Evolutionary conservation across 768 basidiomycete species (phyloP), one percentile per base, ranked within the genome.

Genomic region (Lentinula sp.): DNA sequence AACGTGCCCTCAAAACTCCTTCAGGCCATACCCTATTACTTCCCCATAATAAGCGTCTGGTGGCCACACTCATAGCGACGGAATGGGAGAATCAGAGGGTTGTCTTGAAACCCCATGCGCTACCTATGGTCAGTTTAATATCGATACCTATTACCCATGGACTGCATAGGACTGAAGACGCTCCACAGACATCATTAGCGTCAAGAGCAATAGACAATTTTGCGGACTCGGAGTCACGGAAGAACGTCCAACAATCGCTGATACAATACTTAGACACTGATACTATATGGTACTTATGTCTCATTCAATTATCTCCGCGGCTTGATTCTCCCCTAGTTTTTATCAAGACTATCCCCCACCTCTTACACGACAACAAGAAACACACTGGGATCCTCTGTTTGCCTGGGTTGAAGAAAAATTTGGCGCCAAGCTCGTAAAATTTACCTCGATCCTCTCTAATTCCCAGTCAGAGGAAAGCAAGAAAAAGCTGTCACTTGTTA

Each of bases 1-100:
- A 82, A 65, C 85, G 93, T 39, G 78, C 90, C 0, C 79, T 99
- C 61, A 96, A 92, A 72, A 98, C 96, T 12, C 94, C 95, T 0
- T 81, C 78, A 0, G 95, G 95, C n/a, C 85, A 87, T 49, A 80
- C 79, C 3, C 74, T 99, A 35, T 69, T 86, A 39, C 66, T 98
- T 13, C 95, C 95, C 0, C 72, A 75, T 52, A 77, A 82, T 63
- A 92, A 91, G 69, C 70, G 80, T 45, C 74, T 95, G 33, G 79
- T 91, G 20, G 94, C 95, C 1, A 79, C 91, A 1, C 80, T 97
- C 60, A 86, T 98, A 66, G 97, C 95, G 18, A 82, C 90, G 60
- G 97, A 99, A 76, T 99, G 97, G 97, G 95, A 99, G 68, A 90
- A 88, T 68, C 96, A 98, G 74, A 86, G 86, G 61, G 87, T 78